Conservation (phyloP, 257 asterid species). For the Gentiana macrophylla region DNA sequence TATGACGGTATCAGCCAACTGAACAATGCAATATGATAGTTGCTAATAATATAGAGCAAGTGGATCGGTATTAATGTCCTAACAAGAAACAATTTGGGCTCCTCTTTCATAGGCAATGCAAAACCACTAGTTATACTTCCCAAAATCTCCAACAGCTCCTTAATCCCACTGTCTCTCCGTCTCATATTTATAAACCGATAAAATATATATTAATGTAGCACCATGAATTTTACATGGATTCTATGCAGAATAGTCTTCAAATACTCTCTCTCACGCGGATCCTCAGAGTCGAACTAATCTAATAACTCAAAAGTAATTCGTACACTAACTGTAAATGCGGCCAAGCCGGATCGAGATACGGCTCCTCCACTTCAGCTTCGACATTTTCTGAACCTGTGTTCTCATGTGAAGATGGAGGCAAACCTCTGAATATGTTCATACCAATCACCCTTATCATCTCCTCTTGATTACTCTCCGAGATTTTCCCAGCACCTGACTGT, state of each 20-base stretch:
- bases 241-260: conserved; percentile 74
- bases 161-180: conserved; percentile 70
- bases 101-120: conserved; percentile 84
- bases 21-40: conserved; percentile 50
- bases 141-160: conserved; percentile 69
- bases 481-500: conserved; percentile 40
- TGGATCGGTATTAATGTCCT: conserved; percentile 62
- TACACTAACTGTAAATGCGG: conserved; percentile 60
- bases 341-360: conserved; percentile 59
- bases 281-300: conserved; percentile 72
- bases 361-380: conserved; percentile 61
- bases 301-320: conserved; percentile 54
- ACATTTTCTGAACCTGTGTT: conserved; percentile 36
- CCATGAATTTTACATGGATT: conserved; percentile 85
- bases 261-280: conserved; percentile 79
- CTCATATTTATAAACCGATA: conserved; percentile 54
- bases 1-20: conserved; percentile 53
- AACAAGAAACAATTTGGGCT: conserved; percentile 70
- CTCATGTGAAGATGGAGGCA: conserved; percentile 53
- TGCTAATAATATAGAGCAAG: conserved; percentile 54
- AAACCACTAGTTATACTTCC: conserved; percentile 82
- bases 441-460: conserved; percentile 61
- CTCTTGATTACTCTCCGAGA: conserved; percentile 48
- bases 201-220: conserved; percentile 71
- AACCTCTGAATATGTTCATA: conserved; percentile 47